phyloP scores from a whole-genome alignment of 768 basidiomycete species.

The Botryobasidium botryosum region DNA sequence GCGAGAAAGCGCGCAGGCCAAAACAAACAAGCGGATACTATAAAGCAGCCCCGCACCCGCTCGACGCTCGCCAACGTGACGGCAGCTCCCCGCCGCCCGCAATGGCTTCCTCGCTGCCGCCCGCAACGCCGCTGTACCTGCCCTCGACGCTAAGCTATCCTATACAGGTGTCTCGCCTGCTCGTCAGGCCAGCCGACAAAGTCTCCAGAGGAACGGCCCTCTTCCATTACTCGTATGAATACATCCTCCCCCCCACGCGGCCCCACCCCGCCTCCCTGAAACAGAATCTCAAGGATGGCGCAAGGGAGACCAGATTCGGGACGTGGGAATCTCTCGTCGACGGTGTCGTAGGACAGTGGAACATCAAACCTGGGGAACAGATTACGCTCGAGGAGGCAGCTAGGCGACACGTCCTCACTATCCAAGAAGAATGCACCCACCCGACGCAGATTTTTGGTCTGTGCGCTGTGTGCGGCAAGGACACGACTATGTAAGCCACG shows the following conservation, averaged over 20 bases:
- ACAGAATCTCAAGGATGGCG: conserved; percentile 9
- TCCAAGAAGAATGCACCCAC: conserved; percentile 91
- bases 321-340: conserved; percentile 84
- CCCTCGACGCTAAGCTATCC: no score
- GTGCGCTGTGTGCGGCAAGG: conserved; percentile 88
- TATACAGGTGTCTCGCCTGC: conserved; percentile 59
- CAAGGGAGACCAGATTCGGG: conserved; percentile 52
- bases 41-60: no score
- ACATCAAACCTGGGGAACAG: conserved; percentile 43
- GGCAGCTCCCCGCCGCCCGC: no score
- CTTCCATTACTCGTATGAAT: conserved; percentile 67
- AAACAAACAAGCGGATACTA: no score
- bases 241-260: conserved; percentile 31
- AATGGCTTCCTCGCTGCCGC: no score
- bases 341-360: conserved; percentile 61
- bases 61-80: no score
- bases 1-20: no score
- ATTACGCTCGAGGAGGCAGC: conserved; percentile 41
- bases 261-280: conserved; percentile 15
- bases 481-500: conserved; percentile 66
- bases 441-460: conserved; percentile 83
- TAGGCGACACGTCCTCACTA: conserved; percentile 40
- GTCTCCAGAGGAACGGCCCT: conserved; percentile 62
- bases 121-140: conserved; percentile 23
- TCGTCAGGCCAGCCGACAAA: conserved; percentile 27